These are phyloP conservation scores for Adansonia grandidieri DNA, from an alignment of 441 rosid genomes.

Conservation along the genomic window DNA sequence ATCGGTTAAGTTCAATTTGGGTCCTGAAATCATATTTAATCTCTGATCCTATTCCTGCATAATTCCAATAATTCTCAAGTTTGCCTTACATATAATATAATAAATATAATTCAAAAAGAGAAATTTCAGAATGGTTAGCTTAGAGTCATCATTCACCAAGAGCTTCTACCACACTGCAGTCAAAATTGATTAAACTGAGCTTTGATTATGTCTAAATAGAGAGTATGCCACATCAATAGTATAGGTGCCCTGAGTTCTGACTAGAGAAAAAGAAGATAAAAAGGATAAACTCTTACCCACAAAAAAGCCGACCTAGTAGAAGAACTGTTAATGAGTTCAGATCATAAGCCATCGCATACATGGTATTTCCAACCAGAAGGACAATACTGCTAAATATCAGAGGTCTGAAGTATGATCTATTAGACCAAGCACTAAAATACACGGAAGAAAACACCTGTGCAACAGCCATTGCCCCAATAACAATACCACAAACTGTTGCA, in stretches of 20 bases:
- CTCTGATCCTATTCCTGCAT: not conserved
- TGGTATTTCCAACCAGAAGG: conserved; percentile 72
- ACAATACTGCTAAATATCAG: conserved; percentile 90
- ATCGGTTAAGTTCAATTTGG: not conserved
- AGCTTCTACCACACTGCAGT: conserved; percentile 12
- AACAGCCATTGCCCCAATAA: conserved; percentile 98
- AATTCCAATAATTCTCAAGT: conserved; percentile 8
- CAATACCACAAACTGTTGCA: conserved; percentile 97
- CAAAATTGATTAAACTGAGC: not conserved
- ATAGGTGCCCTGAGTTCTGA: conserved; percentile 11
- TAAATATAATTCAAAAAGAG: conserved; percentile 9
- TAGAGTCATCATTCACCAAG: not conserved
- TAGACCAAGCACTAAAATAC: conserved; percentile 99
- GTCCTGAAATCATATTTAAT: not conserved
- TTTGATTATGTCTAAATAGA: not conserved
- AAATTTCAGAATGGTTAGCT: not conserved
- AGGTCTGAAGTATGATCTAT: conserved; percentile 91
- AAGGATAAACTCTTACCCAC: conserved; percentile 72
- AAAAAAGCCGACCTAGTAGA: conserved; percentile 80
- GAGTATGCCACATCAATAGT: not conserved
- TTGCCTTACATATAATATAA: not conserved
- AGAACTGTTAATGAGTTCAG: conserved; percentile 69
- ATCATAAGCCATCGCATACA: conserved; percentile 97
- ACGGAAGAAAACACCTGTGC: conserved; percentile 98
- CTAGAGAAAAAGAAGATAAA: conserved; percentile 10